Evolutionary conservation across 2,329 filamentous ascomycete species (phyloP).

Genomic region (Davidsoniella neocaledoniae): DNA sequence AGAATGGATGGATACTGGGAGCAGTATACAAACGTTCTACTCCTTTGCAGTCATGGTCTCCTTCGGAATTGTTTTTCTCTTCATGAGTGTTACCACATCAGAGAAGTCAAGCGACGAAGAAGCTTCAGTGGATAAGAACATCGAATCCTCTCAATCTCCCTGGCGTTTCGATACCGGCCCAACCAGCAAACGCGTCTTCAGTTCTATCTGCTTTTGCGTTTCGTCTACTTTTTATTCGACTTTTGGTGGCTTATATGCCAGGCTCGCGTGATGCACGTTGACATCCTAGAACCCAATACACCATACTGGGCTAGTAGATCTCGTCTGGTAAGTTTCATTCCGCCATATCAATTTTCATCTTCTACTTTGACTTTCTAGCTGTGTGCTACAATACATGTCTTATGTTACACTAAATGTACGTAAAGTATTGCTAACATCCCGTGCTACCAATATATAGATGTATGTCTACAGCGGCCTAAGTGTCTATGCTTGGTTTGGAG

Average conservation of each 20-base stretch:
- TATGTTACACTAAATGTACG: too few species aligned
- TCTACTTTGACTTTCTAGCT: neutral
- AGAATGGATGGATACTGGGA: too few species aligned
- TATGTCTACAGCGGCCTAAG: conserved; percentile 8
- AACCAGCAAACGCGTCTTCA: conserved; percentile 7
- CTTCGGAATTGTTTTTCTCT: neutral
- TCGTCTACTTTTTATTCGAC: conserved; percentile 3
- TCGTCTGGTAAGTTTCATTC: conserved; percentile 7
- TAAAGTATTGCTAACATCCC: neutral
- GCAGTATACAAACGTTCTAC: too few species aligned
- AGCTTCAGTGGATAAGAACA: neutral
- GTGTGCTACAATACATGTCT: neutral
- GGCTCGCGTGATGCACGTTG: conserved; percentile 1
- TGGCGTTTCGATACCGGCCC: conserved; percentile 10
- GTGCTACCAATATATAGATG: neutral
- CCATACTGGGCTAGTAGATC: conserved; percentile 5
- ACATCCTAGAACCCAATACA: conserved; percentile 3
- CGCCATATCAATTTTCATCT: neutral
- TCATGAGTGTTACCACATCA: neutral
- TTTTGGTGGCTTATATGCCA: conserved; percentile 8
- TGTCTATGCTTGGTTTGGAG: conserved; percentile 9
- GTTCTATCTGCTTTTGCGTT: conserved; percentile 4
- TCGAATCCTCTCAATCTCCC: neutral
- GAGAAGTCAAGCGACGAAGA: neutral
- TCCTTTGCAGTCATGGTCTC: too few species aligned